phyloP scores from a whole-genome alignment of 257 asterid species.

The Leonotis leonurus region DNA sequence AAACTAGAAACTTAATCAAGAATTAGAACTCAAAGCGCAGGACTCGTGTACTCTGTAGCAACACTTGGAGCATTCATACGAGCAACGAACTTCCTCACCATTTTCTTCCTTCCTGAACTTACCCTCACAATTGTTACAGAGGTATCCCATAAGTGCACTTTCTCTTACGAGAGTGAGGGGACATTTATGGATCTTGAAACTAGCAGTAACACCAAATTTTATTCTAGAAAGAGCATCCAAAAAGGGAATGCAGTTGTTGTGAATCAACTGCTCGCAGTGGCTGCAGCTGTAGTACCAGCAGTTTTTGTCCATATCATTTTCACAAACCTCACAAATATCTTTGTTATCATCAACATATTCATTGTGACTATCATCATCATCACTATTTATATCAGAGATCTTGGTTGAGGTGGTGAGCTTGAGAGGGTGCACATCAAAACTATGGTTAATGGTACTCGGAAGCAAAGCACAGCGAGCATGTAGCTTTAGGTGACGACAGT shows the following conservation, averaged over 20 bases:
- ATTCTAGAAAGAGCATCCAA: background rate
- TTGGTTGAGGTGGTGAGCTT: background rate
- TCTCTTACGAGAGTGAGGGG: background rate
- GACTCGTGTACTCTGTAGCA: background rate
- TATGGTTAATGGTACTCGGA: background rate
- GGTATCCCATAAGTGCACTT: background rate
- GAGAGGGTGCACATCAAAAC: background rate
- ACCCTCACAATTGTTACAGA: background rate
- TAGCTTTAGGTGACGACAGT: background rate
- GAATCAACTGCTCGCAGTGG: background rate
- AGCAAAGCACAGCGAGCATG: background rate
- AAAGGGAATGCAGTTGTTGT: background rate
- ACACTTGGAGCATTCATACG: conserved; percentile 10
- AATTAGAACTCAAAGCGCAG: background rate
- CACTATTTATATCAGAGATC: no score
- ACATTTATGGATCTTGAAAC: background rate
- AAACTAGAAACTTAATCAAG: no score
- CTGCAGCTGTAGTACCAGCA: conserved; percentile 11
- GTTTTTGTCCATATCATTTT: background rate
- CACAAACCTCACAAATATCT: conserved; percentile 11
- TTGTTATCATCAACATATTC: background rate
- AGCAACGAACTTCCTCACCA: background rate
- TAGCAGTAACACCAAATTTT: background rate
- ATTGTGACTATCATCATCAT: no score
- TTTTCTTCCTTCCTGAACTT: background rate